Evolutionary conservation across 2,329 filamentous ascomycete genomes (phyloP).

Genomic region (Fusarium denticulatum): DNA sequence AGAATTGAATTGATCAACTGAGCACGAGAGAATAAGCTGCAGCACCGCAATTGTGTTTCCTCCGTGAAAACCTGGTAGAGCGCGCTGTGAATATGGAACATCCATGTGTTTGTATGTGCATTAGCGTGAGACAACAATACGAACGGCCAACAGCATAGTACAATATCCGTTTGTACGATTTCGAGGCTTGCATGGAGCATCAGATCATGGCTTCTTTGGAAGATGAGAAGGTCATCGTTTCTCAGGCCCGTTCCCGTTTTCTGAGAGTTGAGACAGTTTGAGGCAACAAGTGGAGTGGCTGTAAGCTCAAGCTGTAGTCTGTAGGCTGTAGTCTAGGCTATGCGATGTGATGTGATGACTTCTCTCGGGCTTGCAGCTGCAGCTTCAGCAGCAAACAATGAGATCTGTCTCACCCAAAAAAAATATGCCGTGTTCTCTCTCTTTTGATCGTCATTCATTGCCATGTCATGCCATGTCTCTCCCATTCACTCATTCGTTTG

Average conservation of each 20-base stretch:
- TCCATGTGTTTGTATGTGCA: constrained; percentile 1
- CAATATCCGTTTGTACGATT: not conserved
- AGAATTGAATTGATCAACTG: not conserved
- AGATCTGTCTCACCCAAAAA: constrained; percentile 1
- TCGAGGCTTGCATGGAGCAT: not conserved
- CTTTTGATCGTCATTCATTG: not conserved
- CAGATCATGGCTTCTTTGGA: not conserved
- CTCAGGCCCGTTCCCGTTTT: not conserved
- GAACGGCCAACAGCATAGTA: not conserved
- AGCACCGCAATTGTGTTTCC: not conserved
- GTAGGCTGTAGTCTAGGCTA: not conserved
- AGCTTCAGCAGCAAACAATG: not conserved
- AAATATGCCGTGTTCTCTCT: not conserved
- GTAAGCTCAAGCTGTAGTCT: not conserved
- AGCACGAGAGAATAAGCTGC: not conserved
- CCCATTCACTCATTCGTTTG: not conserved
- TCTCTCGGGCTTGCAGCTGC: not conserved
- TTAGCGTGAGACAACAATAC: constrained; percentile 2
- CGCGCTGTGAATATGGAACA: not conserved
- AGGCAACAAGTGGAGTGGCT: not conserved
- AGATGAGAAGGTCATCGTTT: not conserved
- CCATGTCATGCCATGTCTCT: not conserved
- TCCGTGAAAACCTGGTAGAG: not conserved
- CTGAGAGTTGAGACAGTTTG: not conserved
- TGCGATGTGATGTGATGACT: not conserved